A percentile compares a stretch with the other conserved stretches of the same genome.
Evolutionary conservation across 164 flowering plant species (phyloP).

Genomic region (Macadamia tetraphylla): DNA sequence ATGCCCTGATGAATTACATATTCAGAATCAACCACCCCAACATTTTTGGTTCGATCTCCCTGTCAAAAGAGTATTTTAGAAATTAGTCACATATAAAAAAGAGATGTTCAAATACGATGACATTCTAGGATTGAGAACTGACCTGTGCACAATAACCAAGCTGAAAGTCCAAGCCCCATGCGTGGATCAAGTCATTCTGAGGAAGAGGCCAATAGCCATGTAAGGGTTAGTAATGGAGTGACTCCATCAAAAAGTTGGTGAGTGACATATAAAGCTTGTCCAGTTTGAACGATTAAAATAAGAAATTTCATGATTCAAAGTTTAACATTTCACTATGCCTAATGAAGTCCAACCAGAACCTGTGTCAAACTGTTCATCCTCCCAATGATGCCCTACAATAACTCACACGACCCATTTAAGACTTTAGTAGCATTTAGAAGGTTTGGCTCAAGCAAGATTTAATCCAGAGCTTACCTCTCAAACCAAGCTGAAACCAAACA

Average conservation of each 20-base stretch:
- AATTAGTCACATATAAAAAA: background rate
- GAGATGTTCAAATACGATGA: background rate
- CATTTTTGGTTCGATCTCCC: constrained; percentile 78
- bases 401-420: too few relatives aligned
- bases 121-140: constrained; percentile 10
- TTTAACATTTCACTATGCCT: too few relatives aligned
- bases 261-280: too few relatives aligned
- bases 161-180: constrained; percentile 84
- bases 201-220: background rate
- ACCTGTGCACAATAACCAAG: constrained; percentile 96
- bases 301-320: too few relatives aligned
- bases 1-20: constrained; percentile 70
- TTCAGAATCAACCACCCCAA: constrained; percentile 86
- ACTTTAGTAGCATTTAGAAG: too few relatives aligned
- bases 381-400: too few relatives aligned
- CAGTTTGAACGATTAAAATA: too few relatives aligned
- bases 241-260: background rate
- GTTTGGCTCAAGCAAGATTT: too few relatives aligned
- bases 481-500: too few relatives aligned
- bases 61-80: constrained; percentile 18
- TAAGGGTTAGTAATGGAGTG: background rate
- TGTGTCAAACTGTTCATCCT: too few relatives aligned
- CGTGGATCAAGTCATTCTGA: constrained; percentile 95
- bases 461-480: too few relatives aligned
- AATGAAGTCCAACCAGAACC: too few relatives aligned